phyloP scores from a whole-genome alignment of 805 yeast genomes.

The Sugiyamaella marilandica region DNA sequence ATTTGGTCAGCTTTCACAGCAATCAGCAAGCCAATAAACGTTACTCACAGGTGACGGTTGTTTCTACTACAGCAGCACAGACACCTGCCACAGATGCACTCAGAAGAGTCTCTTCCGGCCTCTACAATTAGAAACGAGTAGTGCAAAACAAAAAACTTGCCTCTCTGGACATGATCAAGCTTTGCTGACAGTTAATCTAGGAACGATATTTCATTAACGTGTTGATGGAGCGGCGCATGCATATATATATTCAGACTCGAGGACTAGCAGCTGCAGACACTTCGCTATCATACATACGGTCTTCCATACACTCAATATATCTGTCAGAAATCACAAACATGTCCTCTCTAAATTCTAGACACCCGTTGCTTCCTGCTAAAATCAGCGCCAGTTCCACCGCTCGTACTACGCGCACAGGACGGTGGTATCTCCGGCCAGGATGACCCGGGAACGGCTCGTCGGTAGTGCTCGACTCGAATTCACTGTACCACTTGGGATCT shows the following conservation, averaged over 20 bases:
- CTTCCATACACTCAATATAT: slow-evolving; percentile 1
- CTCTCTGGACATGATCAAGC: background rate
- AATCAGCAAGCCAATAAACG: background rate
- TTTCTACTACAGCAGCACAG: slow-evolving; percentile 36
- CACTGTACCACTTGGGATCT: slow-evolving; percentile 4
- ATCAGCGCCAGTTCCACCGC: slow-evolving; percentile 15
- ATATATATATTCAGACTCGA: background rate
- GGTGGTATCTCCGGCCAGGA: slow-evolving; percentile 10
- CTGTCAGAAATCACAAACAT: background rate
- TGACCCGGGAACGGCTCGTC: slow-evolving; percentile 21
- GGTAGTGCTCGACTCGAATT: slow-evolving; percentile 10
- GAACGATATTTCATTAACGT: background rate
- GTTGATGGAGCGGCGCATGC: slow-evolving; percentile 1
- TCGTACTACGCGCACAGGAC: slow-evolving; percentile 13
- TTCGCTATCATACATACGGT: slow-evolving; percentile 8
- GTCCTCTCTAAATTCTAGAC: slow-evolving; percentile 7
- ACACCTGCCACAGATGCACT: slow-evolving; percentile 36
- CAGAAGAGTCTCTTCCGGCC: slow-evolving; percentile 24
- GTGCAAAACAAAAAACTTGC: background rate
- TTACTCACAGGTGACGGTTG: slow-evolving; percentile 34
- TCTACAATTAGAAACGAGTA: background rate
- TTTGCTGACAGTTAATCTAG: background rate
- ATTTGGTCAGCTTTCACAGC: slow-evolving; percentile 13
- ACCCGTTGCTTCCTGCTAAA: slow-evolving; percentile 6
- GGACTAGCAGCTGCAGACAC: slow-evolving; percentile 2